Conservation (phyloP, 2,329 filamentous ascomycete genomes). For the Thielaviopsis ethacetica region DNA sequence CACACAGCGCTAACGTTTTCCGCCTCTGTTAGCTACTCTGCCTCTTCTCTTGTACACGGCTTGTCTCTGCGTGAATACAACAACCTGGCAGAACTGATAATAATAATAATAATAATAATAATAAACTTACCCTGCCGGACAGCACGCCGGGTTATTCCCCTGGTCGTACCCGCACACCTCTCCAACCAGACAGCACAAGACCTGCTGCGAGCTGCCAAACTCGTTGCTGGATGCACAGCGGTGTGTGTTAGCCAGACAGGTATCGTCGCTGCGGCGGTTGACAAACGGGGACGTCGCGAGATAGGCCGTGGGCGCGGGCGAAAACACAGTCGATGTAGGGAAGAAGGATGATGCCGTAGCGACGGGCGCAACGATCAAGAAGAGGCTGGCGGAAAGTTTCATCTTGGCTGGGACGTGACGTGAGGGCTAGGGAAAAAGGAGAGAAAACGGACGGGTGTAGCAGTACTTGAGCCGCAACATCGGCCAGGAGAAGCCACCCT, state of each 20-base stretch:
- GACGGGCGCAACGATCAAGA: neutral
- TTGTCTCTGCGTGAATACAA: neutral
- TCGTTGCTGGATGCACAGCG: conserved; percentile 20
- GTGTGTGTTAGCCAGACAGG: neutral
- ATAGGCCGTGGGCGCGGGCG: neutral
- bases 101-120: too few species aligned
- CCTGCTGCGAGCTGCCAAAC: conserved; percentile 24
- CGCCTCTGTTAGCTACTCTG: neutral
- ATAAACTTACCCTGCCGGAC: conserved; percentile 31
- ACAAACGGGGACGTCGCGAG: neutral
- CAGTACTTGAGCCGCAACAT: neutral
- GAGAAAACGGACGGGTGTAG: neutral
- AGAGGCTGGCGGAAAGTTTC: neutral
- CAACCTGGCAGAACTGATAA: conserved; percentile 12
- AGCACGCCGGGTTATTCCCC: conserved; percentile 34
- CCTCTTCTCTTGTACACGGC: too few species aligned
- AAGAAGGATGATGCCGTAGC: neutral
- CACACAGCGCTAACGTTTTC: conserved; percentile 24
- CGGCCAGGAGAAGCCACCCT: neutral
- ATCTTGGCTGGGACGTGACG: neutral
- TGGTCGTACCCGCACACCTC: conserved; percentile 34
- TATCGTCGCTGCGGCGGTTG: neutral
- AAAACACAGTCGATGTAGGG: neutral
- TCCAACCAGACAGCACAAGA: conserved; percentile 34
- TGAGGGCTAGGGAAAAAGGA: neutral